Conservation (phyloP, 1,284 basidiomycete genomes). For the Sanghuangporus sanghuang region DNA sequence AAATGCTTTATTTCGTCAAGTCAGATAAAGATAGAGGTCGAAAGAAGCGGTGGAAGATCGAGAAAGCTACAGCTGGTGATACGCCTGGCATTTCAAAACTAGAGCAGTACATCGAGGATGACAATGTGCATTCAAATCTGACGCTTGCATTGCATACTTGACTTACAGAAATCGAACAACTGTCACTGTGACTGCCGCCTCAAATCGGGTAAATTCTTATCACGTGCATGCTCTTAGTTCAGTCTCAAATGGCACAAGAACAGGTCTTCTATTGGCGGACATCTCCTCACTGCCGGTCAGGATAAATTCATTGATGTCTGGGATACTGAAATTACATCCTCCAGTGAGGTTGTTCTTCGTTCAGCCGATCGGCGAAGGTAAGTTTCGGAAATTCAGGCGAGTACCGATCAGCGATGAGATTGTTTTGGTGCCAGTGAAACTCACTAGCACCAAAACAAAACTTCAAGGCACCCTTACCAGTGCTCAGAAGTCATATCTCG, state of each 20-base stretch:
- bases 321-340: conserved; percentile 55
- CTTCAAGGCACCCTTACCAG: conserved; percentile 59
- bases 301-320: conserved; percentile 76
- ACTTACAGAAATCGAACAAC: no score
- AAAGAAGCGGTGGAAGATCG: neutral
- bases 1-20: neutral
- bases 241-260: no score
- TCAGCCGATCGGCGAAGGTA: neutral
- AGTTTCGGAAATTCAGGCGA: conserved; percentile 7
- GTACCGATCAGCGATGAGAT: conserved; percentile 22
- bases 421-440: no score
- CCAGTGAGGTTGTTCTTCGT: conserved; percentile 52
- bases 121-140: no score
- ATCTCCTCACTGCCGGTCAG: conserved; percentile 75
- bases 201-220: conserved; percentile 31
- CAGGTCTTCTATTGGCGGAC: conserved; percentile 43
- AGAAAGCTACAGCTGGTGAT: no score
- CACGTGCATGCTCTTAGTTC: conserved; percentile 68
- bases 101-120: no score
- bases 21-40: neutral
- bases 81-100: no score
- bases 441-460: conserved; percentile 35
- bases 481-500: conserved; percentile 71
- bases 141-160: no score
- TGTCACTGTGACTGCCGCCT: no score